Percentiles rank a stretch among this genome's conserved stretches.
phyloP scores from a whole-genome alignment of 139 green algal genomes.

The Chlorella ohadii region DNA sequence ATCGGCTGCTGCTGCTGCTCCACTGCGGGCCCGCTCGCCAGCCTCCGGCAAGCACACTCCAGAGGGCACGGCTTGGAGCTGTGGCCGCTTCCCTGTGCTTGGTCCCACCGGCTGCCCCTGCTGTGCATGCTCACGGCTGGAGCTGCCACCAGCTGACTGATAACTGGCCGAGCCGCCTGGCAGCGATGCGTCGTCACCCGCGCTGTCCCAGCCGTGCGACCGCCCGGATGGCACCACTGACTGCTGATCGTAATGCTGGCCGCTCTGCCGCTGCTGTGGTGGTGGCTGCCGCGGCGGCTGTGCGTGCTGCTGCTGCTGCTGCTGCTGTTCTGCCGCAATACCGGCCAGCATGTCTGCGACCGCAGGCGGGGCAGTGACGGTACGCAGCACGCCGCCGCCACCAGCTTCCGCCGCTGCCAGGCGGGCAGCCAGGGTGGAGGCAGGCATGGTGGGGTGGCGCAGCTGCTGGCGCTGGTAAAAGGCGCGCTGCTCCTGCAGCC shows the following conservation, averaged over 20 bases:
- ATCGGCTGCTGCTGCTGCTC: too few species aligned
- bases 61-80: too few species aligned
- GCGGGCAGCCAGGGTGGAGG: neutral
- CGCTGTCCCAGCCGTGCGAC: too few species aligned
- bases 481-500: conserved; percentile 4
- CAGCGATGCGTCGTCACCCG: too few species aligned
- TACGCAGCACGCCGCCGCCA: neutral
- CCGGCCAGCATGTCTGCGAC: neutral
- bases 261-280: too few species aligned
- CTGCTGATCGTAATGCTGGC: too few species aligned
- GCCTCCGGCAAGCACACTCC: too few species aligned
- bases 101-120: neutral
- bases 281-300: too few species aligned
- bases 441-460: neutral
- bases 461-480: neutral
- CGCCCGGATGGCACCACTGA: too few species aligned
- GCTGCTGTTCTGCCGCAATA: conserved; percentile 11
- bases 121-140: too few species aligned
- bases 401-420: neutral
- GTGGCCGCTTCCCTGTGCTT: neutral
- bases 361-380: neutral
- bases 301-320: neutral
- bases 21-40: too few species aligned
- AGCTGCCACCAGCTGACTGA: neutral
- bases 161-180: neutral